Percentiles rank a stretch among this genome's conserved stretches.
These are phyloP conservation scores for Arthrobotrys megalospora DNA, from an alignment of 2,329 filamentous ascomycete genomes.

Conservation along the genomic window DNA sequence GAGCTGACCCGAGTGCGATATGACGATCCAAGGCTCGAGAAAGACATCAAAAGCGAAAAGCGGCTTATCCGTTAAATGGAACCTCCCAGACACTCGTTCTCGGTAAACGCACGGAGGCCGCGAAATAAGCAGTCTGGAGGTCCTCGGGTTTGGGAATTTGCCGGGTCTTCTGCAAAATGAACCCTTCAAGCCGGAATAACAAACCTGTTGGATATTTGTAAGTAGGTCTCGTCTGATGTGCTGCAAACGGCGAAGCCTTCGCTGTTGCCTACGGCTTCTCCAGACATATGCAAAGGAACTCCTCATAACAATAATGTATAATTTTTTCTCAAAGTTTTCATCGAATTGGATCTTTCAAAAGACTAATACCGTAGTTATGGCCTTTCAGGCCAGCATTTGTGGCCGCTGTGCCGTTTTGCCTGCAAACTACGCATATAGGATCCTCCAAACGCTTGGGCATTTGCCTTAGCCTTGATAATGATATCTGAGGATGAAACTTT, in stretches of 20 bases:
- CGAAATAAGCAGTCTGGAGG: slow-evolving; percentile 35
- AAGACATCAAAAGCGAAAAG: slow-evolving; percentile 58
- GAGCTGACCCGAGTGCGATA: slow-evolving; percentile 48
- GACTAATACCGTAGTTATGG: neutral
- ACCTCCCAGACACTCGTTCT: slow-evolving; percentile 54
- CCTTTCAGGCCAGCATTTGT: slow-evolving; percentile 1
- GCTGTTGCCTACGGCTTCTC: slow-evolving; percentile 40
- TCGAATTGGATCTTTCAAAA: slow-evolving; percentile 32
- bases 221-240: slow-evolving; percentile 30
- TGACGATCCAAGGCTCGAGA: slow-evolving; percentile 20
- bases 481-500: slow-evolving; percentile 55
- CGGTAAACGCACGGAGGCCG: slow-evolving; percentile 59
- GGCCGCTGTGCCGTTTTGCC: slow-evolving; percentile 36
- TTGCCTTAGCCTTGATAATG: slow-evolving; percentile 45
- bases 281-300: slow-evolving; percentile 27
- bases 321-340: slow-evolving; percentile 31
- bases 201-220: slow-evolving; percentile 20
- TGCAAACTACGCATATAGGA: slow-evolving; percentile 30
- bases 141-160: slow-evolving; percentile 30
- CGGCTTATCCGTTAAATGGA: slow-evolving; percentile 58
- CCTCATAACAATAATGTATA: slow-evolving; percentile 8
- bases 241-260: slow-evolving; percentile 45
- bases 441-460: slow-evolving; percentile 37
- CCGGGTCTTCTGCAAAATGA: slow-evolving; percentile 29
- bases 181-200: neutral